Percentiles rank a stretch among this genome's conserved stretches.
Conservation (phyloP, 225 moss, liverwort and hornwort species). For the Pleurozium schreberi region DNA sequence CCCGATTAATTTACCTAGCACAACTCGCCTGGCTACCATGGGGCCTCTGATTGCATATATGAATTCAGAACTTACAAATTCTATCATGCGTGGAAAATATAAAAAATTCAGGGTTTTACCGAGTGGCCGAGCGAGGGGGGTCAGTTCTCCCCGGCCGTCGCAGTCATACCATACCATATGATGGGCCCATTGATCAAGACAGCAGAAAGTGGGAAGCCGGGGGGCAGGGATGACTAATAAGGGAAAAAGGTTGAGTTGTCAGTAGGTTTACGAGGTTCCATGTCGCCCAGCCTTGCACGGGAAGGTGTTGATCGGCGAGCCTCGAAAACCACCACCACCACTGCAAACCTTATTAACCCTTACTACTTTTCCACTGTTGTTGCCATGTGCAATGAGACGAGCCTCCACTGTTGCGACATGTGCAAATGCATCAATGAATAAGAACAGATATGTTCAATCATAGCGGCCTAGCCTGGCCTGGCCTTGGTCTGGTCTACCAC, state of each 20-base stretch:
- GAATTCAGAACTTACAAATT: too few species aligned
- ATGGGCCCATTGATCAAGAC: not conserved
- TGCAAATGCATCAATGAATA: not conserved
- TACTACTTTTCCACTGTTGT: not conserved
- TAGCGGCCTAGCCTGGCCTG: too few species aligned
- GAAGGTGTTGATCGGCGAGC: not conserved
- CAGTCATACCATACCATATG: not conserved
- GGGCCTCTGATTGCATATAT: too few species aligned
- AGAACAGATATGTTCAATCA: not conserved
- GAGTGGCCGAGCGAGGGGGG: too few species aligned
- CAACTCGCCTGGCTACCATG: too few species aligned
- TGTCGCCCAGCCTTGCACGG: not conserved
- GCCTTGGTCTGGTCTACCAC: not conserved
- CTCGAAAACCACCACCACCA: not conserved
- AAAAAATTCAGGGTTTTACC: too few species aligned
- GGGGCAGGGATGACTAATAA: not conserved
- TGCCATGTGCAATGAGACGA: not conserved
- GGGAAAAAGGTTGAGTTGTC: not conserved
- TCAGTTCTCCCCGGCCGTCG: too few species aligned
- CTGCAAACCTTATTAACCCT: too few species aligned
- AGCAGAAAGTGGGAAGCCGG: not conserved
- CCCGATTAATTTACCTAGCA: too few species aligned
- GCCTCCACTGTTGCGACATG: not conserved
- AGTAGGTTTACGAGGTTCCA: not conserved
- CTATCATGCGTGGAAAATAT: too few species aligned